A percentile compares a stretch with the other conserved stretches of the same genome.
These are phyloP conservation scores for Cyathus striatus DNA, from an alignment of 768 basidiomycete species.

Conservation along the genomic window DNA sequence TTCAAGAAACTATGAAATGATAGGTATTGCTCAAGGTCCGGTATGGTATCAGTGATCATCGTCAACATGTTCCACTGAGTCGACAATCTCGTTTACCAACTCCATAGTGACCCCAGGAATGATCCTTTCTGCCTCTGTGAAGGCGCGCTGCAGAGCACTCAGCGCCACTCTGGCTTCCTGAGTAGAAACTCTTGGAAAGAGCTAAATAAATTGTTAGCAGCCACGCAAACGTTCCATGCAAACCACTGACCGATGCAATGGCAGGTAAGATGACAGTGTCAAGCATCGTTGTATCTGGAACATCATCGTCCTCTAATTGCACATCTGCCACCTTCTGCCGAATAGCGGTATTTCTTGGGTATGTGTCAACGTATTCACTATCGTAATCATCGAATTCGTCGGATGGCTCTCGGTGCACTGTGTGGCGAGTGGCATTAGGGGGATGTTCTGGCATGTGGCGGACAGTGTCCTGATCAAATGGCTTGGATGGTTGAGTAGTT, in stretches of 20 bases:
- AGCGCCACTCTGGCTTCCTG: slow-evolving; percentile 86
- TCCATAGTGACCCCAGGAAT: slow-evolving; percentile 95
- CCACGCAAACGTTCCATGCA: background rate
- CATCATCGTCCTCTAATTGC: slow-evolving; percentile 51
- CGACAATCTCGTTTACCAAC: slow-evolving; percentile 89
- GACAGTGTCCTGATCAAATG: slow-evolving; percentile 64
- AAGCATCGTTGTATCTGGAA: slow-evolving; percentile 87
- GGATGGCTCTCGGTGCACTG: slow-evolving; percentile 41
- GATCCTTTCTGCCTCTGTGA: slow-evolving; percentile 90
- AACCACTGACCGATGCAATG: slow-evolving; percentile 78
- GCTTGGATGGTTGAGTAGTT: slow-evolving; percentile 30
- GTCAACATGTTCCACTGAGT: slow-evolving; percentile 87
- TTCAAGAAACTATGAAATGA: background rate
- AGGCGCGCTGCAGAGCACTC: slow-evolving; percentile 82
- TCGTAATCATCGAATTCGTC: slow-evolving; percentile 68
- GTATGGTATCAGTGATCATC: slow-evolving; percentile 48
- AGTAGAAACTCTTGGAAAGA: slow-evolving; percentile 90
- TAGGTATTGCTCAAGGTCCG: background rate
- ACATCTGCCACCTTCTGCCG: slow-evolving; percentile 43
- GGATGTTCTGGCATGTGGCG: slow-evolving; percentile 38
- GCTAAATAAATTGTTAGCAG: slow-evolving; percentile 35
- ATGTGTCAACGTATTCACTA: slow-evolving; percentile 48
- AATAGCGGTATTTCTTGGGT: slow-evolving; percentile 39
- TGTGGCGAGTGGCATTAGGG: slow-evolving; percentile 11
- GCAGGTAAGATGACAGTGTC: slow-evolving; percentile 95